These are phyloP conservation scores for Talaromyces islandicus DNA, from an alignment of 2,329 filamentous ascomycete genomes.

Conservation along the genomic window DNA sequence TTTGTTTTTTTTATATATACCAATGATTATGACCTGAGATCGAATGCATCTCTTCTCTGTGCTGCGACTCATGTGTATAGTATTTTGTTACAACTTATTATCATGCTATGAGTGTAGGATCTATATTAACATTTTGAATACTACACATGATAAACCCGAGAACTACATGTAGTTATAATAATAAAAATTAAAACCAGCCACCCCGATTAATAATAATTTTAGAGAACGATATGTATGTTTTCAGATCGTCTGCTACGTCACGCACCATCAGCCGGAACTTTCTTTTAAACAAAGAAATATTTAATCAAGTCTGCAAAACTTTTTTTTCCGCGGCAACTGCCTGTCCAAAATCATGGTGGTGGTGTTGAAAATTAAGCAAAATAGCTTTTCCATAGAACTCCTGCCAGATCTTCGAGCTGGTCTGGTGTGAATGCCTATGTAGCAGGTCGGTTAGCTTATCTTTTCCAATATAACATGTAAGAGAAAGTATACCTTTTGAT, in stretches of 20 bases:
- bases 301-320: background rate
- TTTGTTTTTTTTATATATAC: background rate
- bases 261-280: background rate
- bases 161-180: background rate
- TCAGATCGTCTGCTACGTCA: background rate
- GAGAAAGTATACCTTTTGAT: constrained; percentile 72
- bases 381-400: constrained; percentile 99
- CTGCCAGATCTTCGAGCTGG: constrained; percentile 89
- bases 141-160: background rate
- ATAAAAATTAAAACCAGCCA: background rate
- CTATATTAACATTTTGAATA: background rate
- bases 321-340: background rate
- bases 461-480: constrained; percentile 13
- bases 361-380: constrained; percentile 61
- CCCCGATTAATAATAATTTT: background rate
- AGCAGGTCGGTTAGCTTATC: constrained; percentile 6
- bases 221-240: background rate
- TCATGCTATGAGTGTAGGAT: background rate
- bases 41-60: background rate
- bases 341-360: background rate
- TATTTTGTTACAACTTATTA: background rate
- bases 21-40: background rate
- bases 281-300: background rate
- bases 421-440: constrained; percentile 79
- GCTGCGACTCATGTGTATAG: background rate